Evolutionary conservation across 2,329 filamentous ascomycete genomes (phyloP), one percentile per base, ranked within the genome.

Genomic region (Aureobasidium subglaciale): DNA sequence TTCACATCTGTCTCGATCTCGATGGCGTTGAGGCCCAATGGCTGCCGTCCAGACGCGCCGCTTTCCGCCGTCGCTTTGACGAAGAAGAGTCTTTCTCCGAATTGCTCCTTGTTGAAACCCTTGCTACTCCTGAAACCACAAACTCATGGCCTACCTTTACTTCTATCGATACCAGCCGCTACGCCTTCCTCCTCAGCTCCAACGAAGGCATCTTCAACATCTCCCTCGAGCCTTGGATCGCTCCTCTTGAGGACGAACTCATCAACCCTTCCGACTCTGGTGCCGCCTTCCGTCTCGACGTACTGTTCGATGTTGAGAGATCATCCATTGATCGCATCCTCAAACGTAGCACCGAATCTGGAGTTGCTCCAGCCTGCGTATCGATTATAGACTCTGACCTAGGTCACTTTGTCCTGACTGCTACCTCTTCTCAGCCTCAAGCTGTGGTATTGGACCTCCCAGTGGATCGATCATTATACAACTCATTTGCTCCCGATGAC

Each of bases 1-100:
- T 85, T 7, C 79, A 83, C 59, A 67, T 84, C 29, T 84, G 78
- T 59, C 72, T 86, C 25, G 80, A 85, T 60, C 65, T 84, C 29
- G 78, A 84, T 49, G 82, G 81, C 0, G 75, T 86, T 2, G 76
- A 83, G 61, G 82, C 79, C 7, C 78, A 82, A 62, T 86, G 83
- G 83, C 73, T 85, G 7, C 82, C 82, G 18, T 65, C 69, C 15
- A 67, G 68, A 41, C 43, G 42, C 20, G 30, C 27, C 30, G 45
- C 40, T 9, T 50, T 49, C 25, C 50, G 40, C 24, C 41, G 35
- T 16, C 34, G 16, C 5, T 41, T 49, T 7, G 64, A 67, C 1
- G 63, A 65, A 8, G 62, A 62, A 9, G 57, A 59, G 9, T 62
- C 52, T 25, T 24, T 56, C 15, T 55, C 65, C 25, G 61, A 64